Conservation (phyloP, 306 rosid species). For the Citrullus amarus region DNA sequence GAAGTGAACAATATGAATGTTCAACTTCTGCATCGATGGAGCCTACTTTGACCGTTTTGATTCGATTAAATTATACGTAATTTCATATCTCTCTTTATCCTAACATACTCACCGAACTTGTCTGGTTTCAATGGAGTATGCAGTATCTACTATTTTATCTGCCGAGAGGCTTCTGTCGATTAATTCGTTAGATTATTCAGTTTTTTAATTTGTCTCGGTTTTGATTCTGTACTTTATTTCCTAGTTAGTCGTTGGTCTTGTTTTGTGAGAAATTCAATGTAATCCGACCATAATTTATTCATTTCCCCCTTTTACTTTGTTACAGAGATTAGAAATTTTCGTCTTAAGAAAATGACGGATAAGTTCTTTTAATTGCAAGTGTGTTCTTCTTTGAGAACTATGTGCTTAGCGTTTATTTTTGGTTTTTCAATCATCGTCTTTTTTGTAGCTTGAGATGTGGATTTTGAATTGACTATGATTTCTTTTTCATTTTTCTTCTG, state of each 20-base stretch:
- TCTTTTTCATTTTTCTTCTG: not conserved
- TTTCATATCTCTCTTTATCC: not conserved
- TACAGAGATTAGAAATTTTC: not conserved
- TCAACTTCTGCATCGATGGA: not conserved
- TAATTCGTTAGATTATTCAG: not conserved
- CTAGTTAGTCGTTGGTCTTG: not conserved
- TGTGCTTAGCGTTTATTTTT: not conserved
- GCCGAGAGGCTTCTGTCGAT: not conserved
- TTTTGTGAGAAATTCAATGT: not conserved
- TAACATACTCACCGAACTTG: not conserved
- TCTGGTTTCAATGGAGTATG: not conserved
- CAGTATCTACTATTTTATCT: not conserved
- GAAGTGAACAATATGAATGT: not conserved
- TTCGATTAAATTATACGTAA: not conserved
- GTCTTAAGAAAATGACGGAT: not conserved
- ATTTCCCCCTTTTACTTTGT: not conserved
- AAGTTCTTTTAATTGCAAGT: not conserved
- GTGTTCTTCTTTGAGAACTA: not conserved
- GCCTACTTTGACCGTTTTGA: not conserved
- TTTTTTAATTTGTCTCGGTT: not conserved
- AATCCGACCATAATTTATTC: not conserved
- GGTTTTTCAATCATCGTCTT: not conserved
- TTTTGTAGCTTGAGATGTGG: not conserved
- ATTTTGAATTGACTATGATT: slow-evolving; percentile 10
- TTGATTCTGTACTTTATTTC: not conserved